phyloP scores from a whole-genome alignment of 1,284 basidiomycete genomes.

The Rhodotorula sp. region DNA sequence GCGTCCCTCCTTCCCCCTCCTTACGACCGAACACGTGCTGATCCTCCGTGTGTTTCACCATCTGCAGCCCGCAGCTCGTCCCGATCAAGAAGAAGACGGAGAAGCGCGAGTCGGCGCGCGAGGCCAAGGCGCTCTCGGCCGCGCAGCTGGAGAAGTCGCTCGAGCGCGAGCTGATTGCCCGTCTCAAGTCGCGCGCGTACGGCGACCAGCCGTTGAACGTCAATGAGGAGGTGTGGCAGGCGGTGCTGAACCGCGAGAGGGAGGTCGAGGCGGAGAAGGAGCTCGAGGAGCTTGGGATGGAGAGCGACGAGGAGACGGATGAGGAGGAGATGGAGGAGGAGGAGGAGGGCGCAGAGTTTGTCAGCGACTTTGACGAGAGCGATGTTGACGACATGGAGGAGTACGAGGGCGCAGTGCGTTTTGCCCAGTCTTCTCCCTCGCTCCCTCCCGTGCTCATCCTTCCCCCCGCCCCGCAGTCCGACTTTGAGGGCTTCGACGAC shows the following conservation, averaged over 20 bases:
- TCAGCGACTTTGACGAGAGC: slow-evolving; percentile 68
- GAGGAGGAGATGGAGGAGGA: slow-evolving; percentile 59
- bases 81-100: slow-evolving; percentile 98
- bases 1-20: slow-evolving; percentile 51
- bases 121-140: slow-evolving; percentile 92
- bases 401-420: slow-evolving; percentile 48
- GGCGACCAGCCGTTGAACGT: slow-evolving; percentile 97
- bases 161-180: slow-evolving; percentile 92
- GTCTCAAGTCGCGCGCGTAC: slow-evolving; percentile 94
- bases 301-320: slow-evolving; percentile 57
- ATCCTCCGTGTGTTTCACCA: background rate
- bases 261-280: slow-evolving; percentile 57
- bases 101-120: slow-evolving; percentile 86
- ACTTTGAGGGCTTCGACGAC: slow-evolving; percentile 12
- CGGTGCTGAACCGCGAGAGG: slow-evolving; percentile 75
- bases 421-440: slow-evolving; percentile 44
- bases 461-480: slow-evolving; percentile 19
- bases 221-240: slow-evolving; percentile 95
- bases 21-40: background rate
- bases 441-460: too few relatives aligned
- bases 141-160: slow-evolving; percentile 93
- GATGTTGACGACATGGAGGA: slow-evolving; percentile 64
- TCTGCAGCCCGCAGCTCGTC: slow-evolving; percentile 78
- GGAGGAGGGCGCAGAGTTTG: slow-evolving; percentile 70
- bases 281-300: slow-evolving; percentile 54